These are phyloP conservation scores for Wickerhamiella australiensis DNA, from an alignment of 805 yeast species.

Conservation along the genomic window DNA sequence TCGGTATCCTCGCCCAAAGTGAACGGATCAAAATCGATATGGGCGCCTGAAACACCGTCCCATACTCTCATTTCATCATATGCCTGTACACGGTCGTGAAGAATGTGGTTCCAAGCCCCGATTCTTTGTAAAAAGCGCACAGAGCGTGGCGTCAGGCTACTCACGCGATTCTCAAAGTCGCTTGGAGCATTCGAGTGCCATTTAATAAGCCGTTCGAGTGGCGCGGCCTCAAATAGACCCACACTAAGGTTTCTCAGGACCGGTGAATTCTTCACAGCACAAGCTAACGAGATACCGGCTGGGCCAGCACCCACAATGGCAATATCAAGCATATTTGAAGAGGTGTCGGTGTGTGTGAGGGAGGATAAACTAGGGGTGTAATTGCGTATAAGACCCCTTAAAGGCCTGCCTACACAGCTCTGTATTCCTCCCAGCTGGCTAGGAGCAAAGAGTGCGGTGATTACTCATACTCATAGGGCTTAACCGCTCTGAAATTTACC, in stretches of 20 bases:
- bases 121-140: slow-evolving; percentile 51
- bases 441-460: too few species aligned
- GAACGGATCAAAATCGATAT: slow-evolving; percentile 58
- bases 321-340: slow-evolving; percentile 37
- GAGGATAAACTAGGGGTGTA: too few species aligned
- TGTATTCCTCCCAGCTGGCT: too few species aligned
- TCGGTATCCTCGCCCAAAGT: slow-evolving; percentile 27
- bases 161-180: slow-evolving; percentile 63
- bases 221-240: slow-evolving; percentile 62
- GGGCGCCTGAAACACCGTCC: slow-evolving; percentile 66
- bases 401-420: too few species aligned
- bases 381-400: not conserved
- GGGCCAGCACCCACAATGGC: slow-evolving; percentile 95
- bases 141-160: slow-evolving; percentile 75
- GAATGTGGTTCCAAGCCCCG: slow-evolving; percentile 65
- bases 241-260: slow-evolving; percentile 47
- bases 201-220: slow-evolving; percentile 39
- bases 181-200: slow-evolving; percentile 31
- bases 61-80: slow-evolving; percentile 77
- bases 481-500: slow-evolving; percentile 4
- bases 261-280: slow-evolving; percentile 61
- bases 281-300: slow-evolving; percentile 78
- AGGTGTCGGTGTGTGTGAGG: too few species aligned
- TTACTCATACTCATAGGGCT: slow-evolving; percentile 3
- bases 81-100: slow-evolving; percentile 57